Base-by-base conservation (phyloP, 1,139 yeast species). In the Sugiyamaella pinicola region DNA sequence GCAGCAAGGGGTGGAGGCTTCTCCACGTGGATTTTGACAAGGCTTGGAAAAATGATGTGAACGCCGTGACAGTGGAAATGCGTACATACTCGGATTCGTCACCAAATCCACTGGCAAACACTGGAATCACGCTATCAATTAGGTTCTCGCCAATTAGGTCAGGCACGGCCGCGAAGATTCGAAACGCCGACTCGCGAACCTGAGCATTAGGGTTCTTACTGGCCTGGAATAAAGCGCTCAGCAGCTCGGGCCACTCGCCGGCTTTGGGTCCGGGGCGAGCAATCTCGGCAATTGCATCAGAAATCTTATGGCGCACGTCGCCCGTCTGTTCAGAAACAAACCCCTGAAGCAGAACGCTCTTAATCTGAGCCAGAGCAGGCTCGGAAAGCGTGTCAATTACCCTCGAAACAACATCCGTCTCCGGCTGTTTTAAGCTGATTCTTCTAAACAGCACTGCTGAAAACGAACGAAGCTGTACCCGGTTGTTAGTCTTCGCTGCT, bases 241-340 rank as follows among this genome's bases (percentile, higher is more conserved):
- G 72, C 47, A 91, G 77, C 47, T 87, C 91, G 26, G 83, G 80
- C 98, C 98, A 91, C 12, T 76, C 70, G 15, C 55, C 47, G 19
- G 57, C 35, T 54, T 64, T 35, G 54, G 64, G 63, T 60, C 64
- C 56, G 37, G 64, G 58, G 42, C 69, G 65, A 6, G 96, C 95
- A 39, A 93, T 82, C 69, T 91, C 98, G 1, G 98, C 88, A 53
- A 93, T 87, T 3, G 96, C 96, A 73, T 93, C 99, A 3, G 96
- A 84, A 52, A 93, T 76, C 68, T 93, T 93, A 69, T 91, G 97
- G 68, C 98, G 84, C 34, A 90, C 91, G 58, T 79, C 81, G 56
- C 81, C 81, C 19, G 86, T 75, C 66, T 84, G 86, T 54, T 78
- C 84, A 2, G 83, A 67, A 4, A 80, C 68, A 61, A 93, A 88